Evolutionary conservation across 176 grass and related monocot species (phyloP).

Genomic region (Zea mays): DNA sequence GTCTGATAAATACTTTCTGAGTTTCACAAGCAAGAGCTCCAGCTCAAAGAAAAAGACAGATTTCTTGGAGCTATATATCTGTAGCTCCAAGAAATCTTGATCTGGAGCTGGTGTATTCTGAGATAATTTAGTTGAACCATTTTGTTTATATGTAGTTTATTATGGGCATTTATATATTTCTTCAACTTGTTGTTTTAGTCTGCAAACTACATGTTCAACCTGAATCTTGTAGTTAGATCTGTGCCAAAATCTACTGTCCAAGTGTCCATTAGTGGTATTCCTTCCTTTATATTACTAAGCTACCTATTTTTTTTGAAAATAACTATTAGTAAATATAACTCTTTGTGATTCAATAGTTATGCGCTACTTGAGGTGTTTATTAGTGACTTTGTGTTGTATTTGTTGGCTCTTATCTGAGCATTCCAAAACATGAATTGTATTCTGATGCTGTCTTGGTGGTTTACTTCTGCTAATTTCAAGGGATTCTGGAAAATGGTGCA

Average conservation of each 20-base stretch:
- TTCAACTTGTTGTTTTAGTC: neutral
- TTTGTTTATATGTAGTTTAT: too few species aligned
- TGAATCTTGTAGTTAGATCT: neutral
- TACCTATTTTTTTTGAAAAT: neutral
- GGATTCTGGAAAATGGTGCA: neutral
- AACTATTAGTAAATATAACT: neutral
- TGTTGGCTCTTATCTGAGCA: neutral
- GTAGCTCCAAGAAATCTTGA: neutral
- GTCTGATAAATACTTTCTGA: neutral
- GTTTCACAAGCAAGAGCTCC: neutral
- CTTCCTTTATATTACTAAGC: neutral
- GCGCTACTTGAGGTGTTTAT: neutral
- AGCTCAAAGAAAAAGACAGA: neutral
- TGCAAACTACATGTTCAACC: too few species aligned
- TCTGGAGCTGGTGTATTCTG: too few species aligned
- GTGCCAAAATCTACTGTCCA: neutral
- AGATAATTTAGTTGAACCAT: too few species aligned
- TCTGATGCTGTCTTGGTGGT: neutral
- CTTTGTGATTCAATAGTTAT: neutral
- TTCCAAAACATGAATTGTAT: too few species aligned
- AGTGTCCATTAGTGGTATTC: neutral
- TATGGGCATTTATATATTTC: neutral
- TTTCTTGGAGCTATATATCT: too few species aligned
- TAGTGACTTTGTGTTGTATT: neutral
- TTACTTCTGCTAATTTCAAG: neutral